phyloP scores from a whole-genome alignment of 306 rosid species.

The Astragalus membranaceus region DNA sequence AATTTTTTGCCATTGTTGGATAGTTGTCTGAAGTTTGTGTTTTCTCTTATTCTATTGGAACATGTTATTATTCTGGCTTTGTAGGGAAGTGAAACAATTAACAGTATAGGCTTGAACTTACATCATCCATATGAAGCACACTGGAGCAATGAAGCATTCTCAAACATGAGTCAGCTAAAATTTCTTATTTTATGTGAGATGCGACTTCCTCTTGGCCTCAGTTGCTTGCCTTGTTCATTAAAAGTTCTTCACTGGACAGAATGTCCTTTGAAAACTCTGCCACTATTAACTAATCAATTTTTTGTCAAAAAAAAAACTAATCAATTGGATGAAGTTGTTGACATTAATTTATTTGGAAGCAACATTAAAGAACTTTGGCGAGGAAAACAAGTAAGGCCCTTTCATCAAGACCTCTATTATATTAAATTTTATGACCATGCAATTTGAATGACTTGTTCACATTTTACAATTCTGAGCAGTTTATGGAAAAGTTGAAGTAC shows the following conservation, averaged over 20 bases:
- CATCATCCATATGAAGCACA: neutral
- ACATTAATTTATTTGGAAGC: neutral
- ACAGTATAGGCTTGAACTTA: neutral
- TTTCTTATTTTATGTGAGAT: neutral
- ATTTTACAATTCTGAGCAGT: too few relatives aligned
- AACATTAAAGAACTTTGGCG: slow-evolving; percentile 3
- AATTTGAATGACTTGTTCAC: neutral
- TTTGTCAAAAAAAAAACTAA: too few relatives aligned
- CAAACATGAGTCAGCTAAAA: slow-evolving; percentile 9
- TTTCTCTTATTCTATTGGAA: neutral
- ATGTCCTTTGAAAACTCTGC: slow-evolving; percentile 13
- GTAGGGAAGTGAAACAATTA: slow-evolving; percentile 1
- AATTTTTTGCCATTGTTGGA: neutral
- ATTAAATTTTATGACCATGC: neutral
- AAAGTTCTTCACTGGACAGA: slow-evolving; percentile 16
- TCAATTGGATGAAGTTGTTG: slow-evolving; percentile 1
- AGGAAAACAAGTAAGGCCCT: neutral
- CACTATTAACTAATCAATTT: too few relatives aligned
- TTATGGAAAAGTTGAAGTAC: too few relatives aligned
- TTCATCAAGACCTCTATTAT: neutral
- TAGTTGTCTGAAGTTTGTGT: neutral
- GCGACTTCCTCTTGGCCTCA: neutral
- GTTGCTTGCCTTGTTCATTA: slow-evolving; percentile 1
- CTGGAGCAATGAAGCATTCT: slow-evolving; percentile 11
- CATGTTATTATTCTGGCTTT: neutral